Evolutionary conservation across 2,329 filamentous ascomycete genomes (phyloP).

Genomic region (Calonectria multiphialidica): DNA sequence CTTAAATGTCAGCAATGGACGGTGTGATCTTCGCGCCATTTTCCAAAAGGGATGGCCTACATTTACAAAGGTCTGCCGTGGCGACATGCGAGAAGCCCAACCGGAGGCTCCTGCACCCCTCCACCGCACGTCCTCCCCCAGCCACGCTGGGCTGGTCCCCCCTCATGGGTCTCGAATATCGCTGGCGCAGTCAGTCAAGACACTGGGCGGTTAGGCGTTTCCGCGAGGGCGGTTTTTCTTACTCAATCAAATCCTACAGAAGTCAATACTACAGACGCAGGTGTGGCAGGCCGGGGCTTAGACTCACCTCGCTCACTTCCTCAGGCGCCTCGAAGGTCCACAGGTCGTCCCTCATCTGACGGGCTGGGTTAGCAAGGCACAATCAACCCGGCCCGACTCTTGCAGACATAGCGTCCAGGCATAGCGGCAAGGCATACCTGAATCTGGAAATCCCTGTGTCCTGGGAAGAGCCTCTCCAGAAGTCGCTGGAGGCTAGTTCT

Average conservation of each 20-base stretch:
- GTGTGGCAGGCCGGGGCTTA: background rate
- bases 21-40: background rate
- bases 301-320: constrained; percentile 7
- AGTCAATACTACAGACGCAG: background rate
- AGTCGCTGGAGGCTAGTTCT: background rate
- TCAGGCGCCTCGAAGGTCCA: constrained; percentile 1
- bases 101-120: background rate
- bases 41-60: background rate
- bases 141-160: background rate
- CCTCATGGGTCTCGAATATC: background rate
- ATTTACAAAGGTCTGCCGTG: background rate
- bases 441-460: background rate
- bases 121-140: background rate
- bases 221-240: background rate
- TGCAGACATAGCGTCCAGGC: background rate
- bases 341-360: background rate
- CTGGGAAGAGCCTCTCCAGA: background rate
- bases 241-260: background rate
- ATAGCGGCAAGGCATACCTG: background rate
- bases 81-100: constrained; percentile 1
- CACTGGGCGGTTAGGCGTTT: background rate
- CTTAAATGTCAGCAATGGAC: background rate
- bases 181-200: background rate
- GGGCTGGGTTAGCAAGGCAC: background rate
- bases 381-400: background rate